Conservation (phyloP, 179 eudicot genomes). For the Actinidia chinensis region DNA sequence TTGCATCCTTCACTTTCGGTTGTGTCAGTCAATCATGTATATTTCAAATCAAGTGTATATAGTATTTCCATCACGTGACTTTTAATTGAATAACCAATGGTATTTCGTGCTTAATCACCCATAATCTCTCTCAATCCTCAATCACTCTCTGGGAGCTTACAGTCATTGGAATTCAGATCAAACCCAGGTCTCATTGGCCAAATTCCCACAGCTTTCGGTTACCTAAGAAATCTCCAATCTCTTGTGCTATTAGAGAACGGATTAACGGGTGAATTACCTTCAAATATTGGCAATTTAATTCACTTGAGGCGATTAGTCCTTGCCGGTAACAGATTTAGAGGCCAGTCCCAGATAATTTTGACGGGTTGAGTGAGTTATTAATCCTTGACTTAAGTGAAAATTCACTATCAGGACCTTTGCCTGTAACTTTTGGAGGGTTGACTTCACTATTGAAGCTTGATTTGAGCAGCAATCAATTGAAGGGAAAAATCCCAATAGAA, state of each 20-base stretch:
- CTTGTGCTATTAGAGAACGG: constrained; percentile 67
- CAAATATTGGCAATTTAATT: constrained; percentile 47
- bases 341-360: constrained; percentile 53
- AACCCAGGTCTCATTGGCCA: constrained; percentile 63
- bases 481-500: constrained; percentile 54
- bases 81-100: too few species aligned
- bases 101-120: too few species aligned
- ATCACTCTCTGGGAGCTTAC: constrained; percentile 45
- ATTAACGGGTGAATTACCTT: constrained; percentile 54
- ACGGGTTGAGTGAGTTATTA: constrained; percentile 53
- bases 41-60: too few species aligned
- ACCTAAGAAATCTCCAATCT: constrained; percentile 58
- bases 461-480: constrained; percentile 59
- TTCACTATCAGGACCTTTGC: constrained; percentile 59
- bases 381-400: constrained; percentile 80
- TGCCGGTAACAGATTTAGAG: constrained; percentile 51
- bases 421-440: constrained; percentile 52
- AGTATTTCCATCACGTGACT: too few species aligned
- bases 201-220: constrained; percentile 50
- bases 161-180: constrained; percentile 70
- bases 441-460: constrained; percentile 73
- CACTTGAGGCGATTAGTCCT: constrained; percentile 62
- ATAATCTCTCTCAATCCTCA: too few species aligned
- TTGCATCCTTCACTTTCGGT: too few species aligned
- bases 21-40: too few species aligned